Base-by-base conservation (phyloP, 164 flowering plant genomes). In the Santalum album region DNA sequence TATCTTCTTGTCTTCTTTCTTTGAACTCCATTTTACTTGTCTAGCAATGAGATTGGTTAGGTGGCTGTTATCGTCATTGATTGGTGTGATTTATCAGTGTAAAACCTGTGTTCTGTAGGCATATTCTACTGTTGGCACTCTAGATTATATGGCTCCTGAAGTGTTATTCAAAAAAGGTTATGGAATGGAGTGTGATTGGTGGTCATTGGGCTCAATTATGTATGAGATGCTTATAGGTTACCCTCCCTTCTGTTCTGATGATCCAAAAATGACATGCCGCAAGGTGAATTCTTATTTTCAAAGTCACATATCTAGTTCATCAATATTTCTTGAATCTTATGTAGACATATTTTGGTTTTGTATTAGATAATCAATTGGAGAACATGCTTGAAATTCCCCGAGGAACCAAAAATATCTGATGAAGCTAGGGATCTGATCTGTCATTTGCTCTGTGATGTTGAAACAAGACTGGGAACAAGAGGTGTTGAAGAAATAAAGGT, bases 61-160 rank as follows among this genome's bases (percentile, higher is more conserved):
- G 42, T 38, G 3, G 17, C 42, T 38, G 16, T 38, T 38, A 3
- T 29, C 6, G 34, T 38, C 16, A 20, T 5, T 25, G 40, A 7
- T 54, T 48, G 25, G 39, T 21, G 43, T 27, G 10, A 20, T 10
- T 22, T 51, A 16, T 35, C 7, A 14, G n/a, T 24, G 0, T 29
- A 22, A 16, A 45, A 15, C 54, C 32, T 48, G 27, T 59, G 19
- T 50, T 62, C 42, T 65, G 23, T 70, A 89, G 96, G 96, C 96
- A 21, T 89, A 80, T 73, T 89, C 96, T 60, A 86, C 91, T 25
- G 95, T 89, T 26, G 96, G 95, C 57, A 86, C 94, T 61, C 89
- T 89, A 50, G 95, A 84, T 72, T 89, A 89, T 69, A 89, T 89
- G 96, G 96, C 96, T 54, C 96, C 96, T 52, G 96, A 86, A 71